Base-by-base conservation (phyloP, 2,329 filamentous ascomycete genomes). In the Dryadomyces quercivorus region DNA sequence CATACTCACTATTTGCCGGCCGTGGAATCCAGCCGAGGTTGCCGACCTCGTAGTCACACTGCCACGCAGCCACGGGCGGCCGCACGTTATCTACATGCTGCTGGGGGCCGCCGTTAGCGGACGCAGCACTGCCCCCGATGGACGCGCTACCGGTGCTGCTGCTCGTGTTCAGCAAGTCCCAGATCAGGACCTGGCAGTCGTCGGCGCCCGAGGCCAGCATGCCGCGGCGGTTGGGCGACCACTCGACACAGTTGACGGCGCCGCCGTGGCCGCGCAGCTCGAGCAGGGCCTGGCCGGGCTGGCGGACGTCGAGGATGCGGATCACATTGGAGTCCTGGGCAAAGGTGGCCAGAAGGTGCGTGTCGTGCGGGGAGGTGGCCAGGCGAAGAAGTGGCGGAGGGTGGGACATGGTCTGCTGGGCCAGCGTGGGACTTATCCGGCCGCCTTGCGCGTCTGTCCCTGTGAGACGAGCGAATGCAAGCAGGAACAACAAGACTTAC, bases 261-360 rank as follows among this genome's bases (percentile, higher is more conserved):
- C 88, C 86, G 21, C 82, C 81, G 65, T 98, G 92, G 21, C 93
- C 93, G 50, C 88, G 88, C 42, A 98, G 82, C 67, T 98, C 93
- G 26, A 98, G 80, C 5, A 98, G 78, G 2, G 93, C 93, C 69
- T 96, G 93, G 6, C 93, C 93, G 0, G 93, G 93, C 70, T 98
- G 93, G 50, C 93, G 85, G 3, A 97, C 92, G 64, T 98, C 93
- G 18, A 98, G 82, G 54, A 98, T 95, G 50, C 93, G 88, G 65
- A 98, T 91, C 38, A 95, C 75, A 63, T 85, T 91, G 4, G 88
- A 95, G 66, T 97, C 93, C 64, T 90, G 85, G 18, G 93, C 92
- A 67, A 98, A 97, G 0, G 93, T 98, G n/a, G 92, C 92, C 40
- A 98, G 81, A 38, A 98, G 82, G 66, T 98, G 91, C 7, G 89